Conservation (phyloP, 2,329 filamentous ascomycete genomes). For the Aureobasidium sp. region DNA sequence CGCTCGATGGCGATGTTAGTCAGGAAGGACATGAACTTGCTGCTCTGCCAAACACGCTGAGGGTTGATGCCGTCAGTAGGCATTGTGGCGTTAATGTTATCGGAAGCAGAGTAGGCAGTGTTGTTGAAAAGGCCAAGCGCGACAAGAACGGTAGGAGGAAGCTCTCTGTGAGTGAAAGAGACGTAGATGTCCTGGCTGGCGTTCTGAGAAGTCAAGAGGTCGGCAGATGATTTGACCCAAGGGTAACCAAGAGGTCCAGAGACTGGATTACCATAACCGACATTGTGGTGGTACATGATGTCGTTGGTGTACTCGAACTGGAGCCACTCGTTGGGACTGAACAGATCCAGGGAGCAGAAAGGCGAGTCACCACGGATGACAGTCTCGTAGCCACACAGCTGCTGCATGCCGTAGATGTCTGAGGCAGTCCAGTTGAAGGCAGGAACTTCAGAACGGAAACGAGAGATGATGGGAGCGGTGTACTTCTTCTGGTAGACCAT, state of each 20-base stretch:
- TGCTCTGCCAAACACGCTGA: conserved; percentile 56
- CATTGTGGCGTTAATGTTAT: conserved; percentile 57
- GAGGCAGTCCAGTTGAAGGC: conserved; percentile 57
- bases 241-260: conserved; percentile 56
- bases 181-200: conserved; percentile 54
- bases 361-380: conserved; percentile 59
- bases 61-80: conserved; percentile 57
- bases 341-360: conserved; percentile 54
- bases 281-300: conserved; percentile 62
- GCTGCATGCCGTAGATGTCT: conserved; percentile 60
- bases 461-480: conserved; percentile 53
- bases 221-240: conserved; percentile 58
- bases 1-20: conserved; percentile 61
- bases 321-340: conserved; percentile 55
- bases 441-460: conserved; percentile 47
- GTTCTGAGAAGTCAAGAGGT: conserved; percentile 35
- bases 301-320: conserved; percentile 63
- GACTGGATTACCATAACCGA: conserved; percentile 55
- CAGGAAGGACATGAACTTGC: conserved; percentile 57
- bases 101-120: conserved; percentile 47
- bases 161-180: conserved; percentile 62
- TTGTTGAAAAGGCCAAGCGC: conserved; percentile 66
- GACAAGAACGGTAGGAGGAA: conserved; percentile 60
- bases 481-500: conserved; percentile 47
- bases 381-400: conserved; percentile 65